Evolutionary conservation across 495 filamentous ascomycete genomes (phyloP), one percentile per base, ranked within the genome.

Genomic region (Talaromyces liani): DNA sequence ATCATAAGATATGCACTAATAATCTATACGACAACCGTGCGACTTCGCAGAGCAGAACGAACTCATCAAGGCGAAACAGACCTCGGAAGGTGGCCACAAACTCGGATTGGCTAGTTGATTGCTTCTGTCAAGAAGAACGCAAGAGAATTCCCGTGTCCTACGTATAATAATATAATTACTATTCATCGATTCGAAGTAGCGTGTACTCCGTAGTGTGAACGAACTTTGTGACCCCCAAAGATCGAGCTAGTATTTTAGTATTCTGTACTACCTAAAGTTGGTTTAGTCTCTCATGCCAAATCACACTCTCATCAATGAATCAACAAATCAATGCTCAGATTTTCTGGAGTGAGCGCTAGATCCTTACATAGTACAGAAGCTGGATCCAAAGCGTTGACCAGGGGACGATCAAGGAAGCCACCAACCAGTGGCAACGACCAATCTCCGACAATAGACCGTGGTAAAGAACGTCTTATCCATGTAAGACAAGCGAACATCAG

Each of bases 361-460:
- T 27, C 27, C 10, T 18, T 27, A 14, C n/a, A n/a, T n/a, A n/a
- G n/a, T n/a, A n/a, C 53, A 56, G 53, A 18, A 56, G 12, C 27
- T 24, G 45, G 45, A 18, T 22, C 4, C 36, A 41, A 49, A 49
- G 16, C 18, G 2, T 18, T 49, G 45, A 47, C 41, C 41, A n/a
- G 41, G 41, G n/a, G 45, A 49, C 14, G 14, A 41, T 14, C 36
- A 41, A 20, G 45, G 45, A 56, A 56, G 53, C 24, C 22, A 56
- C 53, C 53, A 29, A 56, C 53, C 53, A 29, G 53, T 56, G 53
- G 53, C 56, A 58, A 36, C 27, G 24, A 22, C 20, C 56, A 58
- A 58, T 36, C 56, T 58, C 56, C 56, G 56, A 58, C 29, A 58
- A 18, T 58, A 58, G 29, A 58, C 56, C 56, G 27, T 58, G 16